phyloP scores from a whole-genome alignment of 1,284 basidiomycete genomes.

The Mycena sp. region DNA sequence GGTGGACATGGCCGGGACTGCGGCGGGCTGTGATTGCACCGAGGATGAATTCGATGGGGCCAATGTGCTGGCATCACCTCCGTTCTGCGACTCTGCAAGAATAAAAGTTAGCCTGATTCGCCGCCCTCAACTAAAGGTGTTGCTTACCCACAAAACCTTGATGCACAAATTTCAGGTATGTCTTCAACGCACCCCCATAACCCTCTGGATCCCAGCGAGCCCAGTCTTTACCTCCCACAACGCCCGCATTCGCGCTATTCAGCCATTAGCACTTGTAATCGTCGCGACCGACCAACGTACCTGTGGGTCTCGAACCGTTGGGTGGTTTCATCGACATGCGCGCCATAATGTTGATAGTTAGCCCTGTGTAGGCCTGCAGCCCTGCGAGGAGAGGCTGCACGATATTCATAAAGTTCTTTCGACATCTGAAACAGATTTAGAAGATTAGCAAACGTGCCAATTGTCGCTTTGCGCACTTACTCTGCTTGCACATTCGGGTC shows the following conservation, averaged over 20 bases:
- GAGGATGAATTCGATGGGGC: no score
- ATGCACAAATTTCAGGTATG: neutral
- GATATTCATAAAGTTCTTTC: neutral
- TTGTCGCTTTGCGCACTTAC: neutral
- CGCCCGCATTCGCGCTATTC: neutral
- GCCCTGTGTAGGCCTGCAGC: neutral
- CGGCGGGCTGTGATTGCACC: no score
- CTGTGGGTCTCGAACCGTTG: neutral
- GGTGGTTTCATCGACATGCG: neutral
- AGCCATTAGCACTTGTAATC: neutral
- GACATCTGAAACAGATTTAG: neutral
- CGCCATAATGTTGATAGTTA: neutral
- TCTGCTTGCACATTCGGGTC: neutral
- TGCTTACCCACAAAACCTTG: neutral
- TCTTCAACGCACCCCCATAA: neutral
- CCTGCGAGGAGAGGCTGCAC: neutral
- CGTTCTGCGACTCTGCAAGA: neutral
- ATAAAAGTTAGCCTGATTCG: neutral
- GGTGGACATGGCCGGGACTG: no score
- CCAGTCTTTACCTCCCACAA: conserved; percentile 1
- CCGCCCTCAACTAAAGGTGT: neutral
- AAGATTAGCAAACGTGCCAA: neutral
- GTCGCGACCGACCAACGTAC: neutral
- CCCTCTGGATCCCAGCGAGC: neutral
- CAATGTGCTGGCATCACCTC: neutral